Conservation (phyloP, 2,329 filamentous ascomycete species). For the Fusarium piperis region DNA sequence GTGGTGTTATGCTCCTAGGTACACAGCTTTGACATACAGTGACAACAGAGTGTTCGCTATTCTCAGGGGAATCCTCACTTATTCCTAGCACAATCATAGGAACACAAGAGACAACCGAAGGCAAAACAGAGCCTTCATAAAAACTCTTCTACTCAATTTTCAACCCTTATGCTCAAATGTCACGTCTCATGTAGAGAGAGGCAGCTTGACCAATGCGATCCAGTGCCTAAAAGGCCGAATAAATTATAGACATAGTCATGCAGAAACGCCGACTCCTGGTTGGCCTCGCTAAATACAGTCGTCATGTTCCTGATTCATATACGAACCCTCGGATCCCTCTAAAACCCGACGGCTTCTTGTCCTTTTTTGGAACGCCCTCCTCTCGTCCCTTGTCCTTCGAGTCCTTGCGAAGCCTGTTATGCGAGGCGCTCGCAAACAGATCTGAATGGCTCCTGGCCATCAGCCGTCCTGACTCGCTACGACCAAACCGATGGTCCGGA, state of each 20-base stretch:
- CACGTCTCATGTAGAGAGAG: not conserved
- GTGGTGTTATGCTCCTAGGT: not conserved
- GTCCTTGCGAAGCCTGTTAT: constrained; percentile 60
- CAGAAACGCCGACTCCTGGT: not conserved
- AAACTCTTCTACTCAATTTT: not conserved
- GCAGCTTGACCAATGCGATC: not conserved
- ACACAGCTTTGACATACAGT: not conserved
- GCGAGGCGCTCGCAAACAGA: constrained; percentile 54
- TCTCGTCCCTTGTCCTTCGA: constrained; percentile 58
- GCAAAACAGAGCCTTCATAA: not conserved
- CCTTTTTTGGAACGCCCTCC: constrained; percentile 49
- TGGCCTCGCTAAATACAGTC: not conserved
- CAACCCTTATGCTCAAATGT: not conserved
- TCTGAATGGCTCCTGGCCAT: constrained; percentile 37
- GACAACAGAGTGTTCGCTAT: not conserved
- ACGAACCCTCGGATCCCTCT: constrained; percentile 55
- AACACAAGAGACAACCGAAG: not conserved
- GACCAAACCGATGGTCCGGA: constrained; percentile 56
- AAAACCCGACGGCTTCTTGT: constrained; percentile 51
- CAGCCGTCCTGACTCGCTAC: constrained; percentile 52
- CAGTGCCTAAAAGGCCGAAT: not conserved
- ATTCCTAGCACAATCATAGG: not conserved
- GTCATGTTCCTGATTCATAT: constrained; percentile 33
- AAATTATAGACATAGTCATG: not conserved
- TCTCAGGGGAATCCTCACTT: not conserved